These are phyloP conservation scores for Allium cepa DNA, from an alignment of 106 monocot species.

Conservation along the genomic window DNA sequence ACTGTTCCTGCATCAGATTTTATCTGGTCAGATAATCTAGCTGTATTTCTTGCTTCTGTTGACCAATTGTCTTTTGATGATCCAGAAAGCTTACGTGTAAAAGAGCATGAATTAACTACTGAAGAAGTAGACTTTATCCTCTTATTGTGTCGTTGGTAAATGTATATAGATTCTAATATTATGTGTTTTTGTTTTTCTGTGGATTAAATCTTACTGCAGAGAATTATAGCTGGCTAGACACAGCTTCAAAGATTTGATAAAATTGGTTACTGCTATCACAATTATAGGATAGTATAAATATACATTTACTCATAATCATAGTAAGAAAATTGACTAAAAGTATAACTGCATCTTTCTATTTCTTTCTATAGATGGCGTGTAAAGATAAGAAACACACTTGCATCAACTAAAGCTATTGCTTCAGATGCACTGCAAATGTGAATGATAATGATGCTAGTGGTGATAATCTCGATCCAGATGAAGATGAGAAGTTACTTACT, in stretches of 20 bases:
- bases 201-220: constrained; percentile 76
- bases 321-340: background rate
- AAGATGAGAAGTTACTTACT: constrained; percentile 73
- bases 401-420: constrained; percentile 32
- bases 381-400: constrained; percentile 54
- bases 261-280: constrained; percentile 21
- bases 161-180: background rate
- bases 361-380: constrained; percentile 68
- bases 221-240: constrained; percentile 80
- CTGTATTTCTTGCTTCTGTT: constrained; percentile 80
- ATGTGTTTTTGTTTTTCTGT: background rate
- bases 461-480: constrained; percentile 11
- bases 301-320: background rate
- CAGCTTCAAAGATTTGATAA: constrained; percentile 89
- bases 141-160: background rate
- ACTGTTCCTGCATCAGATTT: constrained; percentile 72
- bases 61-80: constrained; percentile 82
- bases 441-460: constrained; percentile 16
- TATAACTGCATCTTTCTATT: background rate
- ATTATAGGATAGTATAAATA: background rate
- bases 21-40: constrained; percentile 78
- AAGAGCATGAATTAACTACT: constrained; percentile 69
- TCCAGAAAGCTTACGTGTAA: constrained; percentile 45
- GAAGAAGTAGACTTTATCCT: constrained; percentile 54
- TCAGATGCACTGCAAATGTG: constrained; percentile 23